Evolutionary conservation across 2,329 filamentous ascomycete genomes (phyloP).

Genomic region (Cercospora sp.): DNA sequence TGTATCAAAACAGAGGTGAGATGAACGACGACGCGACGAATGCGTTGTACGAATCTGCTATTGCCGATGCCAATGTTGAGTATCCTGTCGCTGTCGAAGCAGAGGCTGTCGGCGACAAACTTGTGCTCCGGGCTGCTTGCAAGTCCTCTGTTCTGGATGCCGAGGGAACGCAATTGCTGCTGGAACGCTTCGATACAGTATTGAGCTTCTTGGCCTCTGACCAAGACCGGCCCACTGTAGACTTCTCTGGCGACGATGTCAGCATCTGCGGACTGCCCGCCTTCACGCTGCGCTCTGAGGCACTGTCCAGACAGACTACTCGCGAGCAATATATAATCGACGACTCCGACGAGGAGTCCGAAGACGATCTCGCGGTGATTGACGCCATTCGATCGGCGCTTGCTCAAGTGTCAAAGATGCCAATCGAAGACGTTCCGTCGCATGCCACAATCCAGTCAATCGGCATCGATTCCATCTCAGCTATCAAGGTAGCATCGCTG

Average conservation of each 20-base stretch:
- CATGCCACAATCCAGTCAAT: constrained; percentile 75
- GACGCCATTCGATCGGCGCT: constrained; percentile 49
- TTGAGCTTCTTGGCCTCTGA: constrained; percentile 58
- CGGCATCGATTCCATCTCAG: constrained; percentile 87
- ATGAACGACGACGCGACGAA: constrained; percentile 20
- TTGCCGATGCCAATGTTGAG: constrained; percentile 68
- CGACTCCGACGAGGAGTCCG: constrained; percentile 1
- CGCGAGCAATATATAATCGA: constrained; percentile 8
- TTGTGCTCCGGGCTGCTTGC: constrained; percentile 74
- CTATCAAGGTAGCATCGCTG: constrained; percentile 77
- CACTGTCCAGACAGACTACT: constrained; percentile 18
- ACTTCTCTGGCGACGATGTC: constrained; percentile 54
- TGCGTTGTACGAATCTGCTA: constrained; percentile 62
- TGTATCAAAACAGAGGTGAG: constrained; percentile 61
- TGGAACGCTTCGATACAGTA: constrained; percentile 61
- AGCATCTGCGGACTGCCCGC: constrained; percentile 66
- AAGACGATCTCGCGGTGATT: constrained; percentile 10
- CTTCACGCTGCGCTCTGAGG: constrained; percentile 38
- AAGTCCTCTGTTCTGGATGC: constrained; percentile 58
- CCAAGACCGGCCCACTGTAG: constrained; percentile 55
- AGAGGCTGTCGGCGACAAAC: constrained; percentile 57
- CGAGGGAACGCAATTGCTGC: constrained; percentile 51
- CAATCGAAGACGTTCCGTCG: constrained; percentile 55
- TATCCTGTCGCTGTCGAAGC: constrained; percentile 83
- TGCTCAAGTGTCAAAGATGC: constrained; percentile 60